Base-by-base conservation (phyloP, 345 rosid genomes). In the Cardiospermum halicacabum region DNA sequence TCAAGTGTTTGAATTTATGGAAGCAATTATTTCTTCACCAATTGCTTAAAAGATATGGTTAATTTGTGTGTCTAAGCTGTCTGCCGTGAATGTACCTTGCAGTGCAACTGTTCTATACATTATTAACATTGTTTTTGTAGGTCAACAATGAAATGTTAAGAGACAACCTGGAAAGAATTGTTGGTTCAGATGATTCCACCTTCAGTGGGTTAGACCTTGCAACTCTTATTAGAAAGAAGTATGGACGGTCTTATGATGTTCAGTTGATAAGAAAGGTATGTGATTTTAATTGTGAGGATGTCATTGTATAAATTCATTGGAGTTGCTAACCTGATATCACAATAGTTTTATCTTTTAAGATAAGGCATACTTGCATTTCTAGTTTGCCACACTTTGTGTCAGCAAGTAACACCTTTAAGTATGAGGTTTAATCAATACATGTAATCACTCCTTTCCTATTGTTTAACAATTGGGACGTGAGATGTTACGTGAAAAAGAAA, bases 201-300 rank as follows among this genome's bases (percentile, higher is more conserved):
- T 93, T 93, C 58, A 88, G 74, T 28, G 99, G 99, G 54, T 76
- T 84, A 60, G 99, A 93, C 73, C 97, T 93, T 43, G 99, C 99
- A 28, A 90, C 99, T 25, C 92, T 93, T 56, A 88, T 93, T 32
- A 80, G 99, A 70, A 82, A 90, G 61, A 90, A 90, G 78, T 93
- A 90, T 70, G 97, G 99, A 60, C 84, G 84, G 75, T 93, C 99
- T 68, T 93, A 93, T 64, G 99, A 93, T 69, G 93, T 93, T 69
- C 97, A 84, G 67, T 78, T 90, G 57, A 90, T 93, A 73, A 93
- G 90, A 77, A 93, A 93, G 97, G 99, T 90, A 77, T 19, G 24
- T 42, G 7, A 27, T 56, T 50, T 53, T 68, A n/a, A 64, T 15
- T 34, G 27, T 53, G 28, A 24, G 57, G 60, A 25, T 25, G 48